A percentile compares a stretch with the other conserved stretches of the same genome.
phyloP scores from a whole-genome alignment of 202 grass and related monocot genomes.

The Schoenoplectus triqueter region DNA sequence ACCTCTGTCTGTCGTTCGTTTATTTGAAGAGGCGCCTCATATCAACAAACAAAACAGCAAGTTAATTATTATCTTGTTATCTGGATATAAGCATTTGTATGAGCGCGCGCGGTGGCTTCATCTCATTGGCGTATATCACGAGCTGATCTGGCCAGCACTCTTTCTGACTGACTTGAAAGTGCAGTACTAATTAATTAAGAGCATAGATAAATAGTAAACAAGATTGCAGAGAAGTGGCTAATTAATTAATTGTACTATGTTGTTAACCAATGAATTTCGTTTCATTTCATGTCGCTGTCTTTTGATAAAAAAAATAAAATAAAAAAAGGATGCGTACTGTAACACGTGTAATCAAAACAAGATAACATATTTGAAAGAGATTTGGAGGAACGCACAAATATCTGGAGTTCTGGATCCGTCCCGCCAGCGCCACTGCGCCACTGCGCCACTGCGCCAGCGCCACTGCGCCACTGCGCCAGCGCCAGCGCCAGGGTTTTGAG shows the following conservation, averaged over 20 bases:
- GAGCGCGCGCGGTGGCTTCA: background rate
- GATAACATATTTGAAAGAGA: no score
- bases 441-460: no score
- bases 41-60: background rate
- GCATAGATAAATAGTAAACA: background rate
- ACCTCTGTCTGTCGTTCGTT: background rate
- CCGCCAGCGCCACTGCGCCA: no score
- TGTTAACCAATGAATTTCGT: background rate
- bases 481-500: no score
- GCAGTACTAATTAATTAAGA: background rate
- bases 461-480: no score
- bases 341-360: no score
- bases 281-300: background rate
- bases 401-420: no score
- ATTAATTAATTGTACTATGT: background rate
- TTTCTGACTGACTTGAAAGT: conserved; percentile 11
- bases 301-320: no score
- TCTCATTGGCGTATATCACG: conserved; percentile 1
- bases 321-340: background rate
- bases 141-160: background rate
- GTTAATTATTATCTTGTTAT: background rate
- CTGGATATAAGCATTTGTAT: background rate
- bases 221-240: background rate
- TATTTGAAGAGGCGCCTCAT: background rate
- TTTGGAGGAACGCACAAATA: no score